A percentile compares a stretch with the other conserved stretches of the same genome.
Conservation (phyloP, 768 basidiomycete genomes). For the Kwoniella heveanensis region DNA sequence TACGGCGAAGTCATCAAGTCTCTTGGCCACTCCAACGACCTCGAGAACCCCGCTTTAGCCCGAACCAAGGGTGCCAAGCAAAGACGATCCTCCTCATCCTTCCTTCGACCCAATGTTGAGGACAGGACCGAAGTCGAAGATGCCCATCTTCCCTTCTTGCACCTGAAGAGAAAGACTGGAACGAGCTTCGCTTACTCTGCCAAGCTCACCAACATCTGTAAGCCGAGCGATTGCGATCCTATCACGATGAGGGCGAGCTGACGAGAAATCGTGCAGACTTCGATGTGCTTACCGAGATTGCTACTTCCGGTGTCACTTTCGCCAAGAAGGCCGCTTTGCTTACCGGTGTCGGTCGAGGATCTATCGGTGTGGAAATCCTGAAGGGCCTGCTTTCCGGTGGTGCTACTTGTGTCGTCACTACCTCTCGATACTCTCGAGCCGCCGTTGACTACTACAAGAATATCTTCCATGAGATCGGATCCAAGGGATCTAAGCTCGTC, state of each 20-base stretch:
- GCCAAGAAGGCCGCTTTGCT: slow-evolving; percentile 98
- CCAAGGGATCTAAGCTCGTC: slow-evolving; percentile 91
- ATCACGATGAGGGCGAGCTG: not conserved
- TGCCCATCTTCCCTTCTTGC: slow-evolving; percentile 90
- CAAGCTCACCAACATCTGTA: slow-evolving; percentile 73
- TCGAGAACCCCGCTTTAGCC: slow-evolving; percentile 31
- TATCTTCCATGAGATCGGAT: slow-evolving; percentile 93
- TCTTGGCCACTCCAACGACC: slow-evolving; percentile 65
- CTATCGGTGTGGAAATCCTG: slow-evolving; percentile 95
- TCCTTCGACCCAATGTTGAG: slow-evolving; percentile 82
- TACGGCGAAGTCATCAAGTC: slow-evolving; percentile 97
- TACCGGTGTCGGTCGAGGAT: slow-evolving; percentile 96
- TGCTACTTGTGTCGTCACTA: slow-evolving; percentile 94
- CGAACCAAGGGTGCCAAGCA: slow-evolving; percentile 43
- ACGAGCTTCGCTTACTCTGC: slow-evolving; percentile 94
- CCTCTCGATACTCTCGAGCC: slow-evolving; percentile 92
- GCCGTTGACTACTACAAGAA: slow-evolving; percentile 94
- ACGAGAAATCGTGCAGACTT: slow-evolving; percentile 65
- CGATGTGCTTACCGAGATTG: slow-evolving; percentile 96
- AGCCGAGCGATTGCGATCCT: slow-evolving; percentile 41
- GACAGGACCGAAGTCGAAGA: slow-evolving; percentile 70
- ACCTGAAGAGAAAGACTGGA: slow-evolving; percentile 95
- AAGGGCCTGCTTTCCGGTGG: slow-evolving; percentile 96
- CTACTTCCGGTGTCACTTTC: slow-evolving; percentile 96
- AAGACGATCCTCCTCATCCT: slow-evolving; percentile 92